Conservation (phyloP, 75 land plant genomes). For the Larix kaempferi region DNA sequence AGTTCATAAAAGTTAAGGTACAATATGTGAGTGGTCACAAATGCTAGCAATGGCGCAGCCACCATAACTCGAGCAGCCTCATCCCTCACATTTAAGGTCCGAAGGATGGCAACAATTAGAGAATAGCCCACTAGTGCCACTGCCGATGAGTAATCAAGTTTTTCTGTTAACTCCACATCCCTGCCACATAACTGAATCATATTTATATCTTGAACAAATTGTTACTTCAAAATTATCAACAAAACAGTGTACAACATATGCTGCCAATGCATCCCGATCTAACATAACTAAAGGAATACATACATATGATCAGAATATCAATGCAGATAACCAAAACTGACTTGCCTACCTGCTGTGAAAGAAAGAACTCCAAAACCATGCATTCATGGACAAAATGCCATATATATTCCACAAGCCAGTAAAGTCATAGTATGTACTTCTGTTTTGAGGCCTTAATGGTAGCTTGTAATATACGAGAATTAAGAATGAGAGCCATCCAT, state of each 20-base stretch:
- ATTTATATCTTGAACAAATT: background rate
- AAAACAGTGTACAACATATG: background rate
- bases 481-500: constrained; percentile 86
- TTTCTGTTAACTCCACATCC: constrained; percentile 74
- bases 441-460: constrained; percentile 52
- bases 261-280: background rate
- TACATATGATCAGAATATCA: no score
- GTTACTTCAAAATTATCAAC: background rate
- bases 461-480: constrained; percentile 73
- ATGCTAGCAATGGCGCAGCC: constrained; percentile 83
- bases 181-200: constrained; percentile 29
- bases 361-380: constrained; percentile 95
- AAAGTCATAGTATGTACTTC: constrained; percentile 74
- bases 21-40: constrained; percentile 87
- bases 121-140: constrained; percentile 72
- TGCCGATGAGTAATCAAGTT: constrained; percentile 83
- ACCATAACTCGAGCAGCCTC: constrained; percentile 97
- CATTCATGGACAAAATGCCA: constrained; percentile 79
- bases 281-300: constrained; percentile 5
- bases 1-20: constrained; percentile 84
- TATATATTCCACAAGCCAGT: constrained; percentile 82
- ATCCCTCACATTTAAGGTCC: constrained; percentile 62
- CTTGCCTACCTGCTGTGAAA: constrained; percentile 79
- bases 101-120: constrained; percentile 68
- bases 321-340: constrained; percentile 2